These are phyloP conservation scores for Schrenkiella parvula DNA, from an alignment of 345 rosid species.

Conservation along the genomic window DNA sequence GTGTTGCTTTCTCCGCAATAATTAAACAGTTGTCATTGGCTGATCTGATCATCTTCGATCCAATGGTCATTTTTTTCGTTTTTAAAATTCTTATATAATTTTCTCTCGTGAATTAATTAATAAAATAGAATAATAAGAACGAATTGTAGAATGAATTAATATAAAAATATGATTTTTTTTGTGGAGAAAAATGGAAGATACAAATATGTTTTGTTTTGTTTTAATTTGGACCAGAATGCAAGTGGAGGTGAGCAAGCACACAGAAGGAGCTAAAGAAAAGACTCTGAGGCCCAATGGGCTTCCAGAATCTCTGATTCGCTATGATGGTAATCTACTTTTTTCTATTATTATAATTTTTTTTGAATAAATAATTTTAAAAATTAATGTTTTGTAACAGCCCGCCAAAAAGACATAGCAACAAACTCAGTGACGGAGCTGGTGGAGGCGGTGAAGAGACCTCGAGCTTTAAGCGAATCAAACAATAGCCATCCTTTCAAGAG, in stretches of 20 bases:
- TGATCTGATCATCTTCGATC: not conserved
- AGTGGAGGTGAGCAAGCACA: constrained; percentile 95
- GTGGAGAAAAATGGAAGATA: not conserved
- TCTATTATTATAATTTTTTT: not conserved
- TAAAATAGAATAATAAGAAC: not conserved
- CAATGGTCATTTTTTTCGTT: not conserved
- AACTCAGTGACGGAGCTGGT: constrained; percentile 79
- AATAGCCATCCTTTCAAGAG: constrained; percentile 42
- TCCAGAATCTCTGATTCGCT: constrained; percentile 89
- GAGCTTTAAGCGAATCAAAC: constrained; percentile 73
- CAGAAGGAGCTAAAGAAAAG: constrained; percentile 89
- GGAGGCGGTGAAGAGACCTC: constrained; percentile 81
- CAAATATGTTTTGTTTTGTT: constrained; percentile 5
- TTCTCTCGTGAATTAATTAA: not conserved
- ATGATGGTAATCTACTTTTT: constrained; percentile 57
- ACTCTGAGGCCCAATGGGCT: constrained; percentile 82
- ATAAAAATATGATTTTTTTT: not conserved
- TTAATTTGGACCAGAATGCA: constrained; percentile 62
- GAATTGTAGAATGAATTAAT: not conserved
- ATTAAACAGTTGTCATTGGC: not conserved
- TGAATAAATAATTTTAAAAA: not conserved
- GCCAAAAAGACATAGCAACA: constrained; percentile 72
- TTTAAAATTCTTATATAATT: not conserved
- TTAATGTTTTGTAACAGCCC: constrained; percentile 45
- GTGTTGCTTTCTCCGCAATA: constrained; percentile 25